A percentile compares a stretch with the other conserved stretches of the same genome.
Evolutionary conservation across 2,329 filamentous ascomycete genomes (phyloP).

Genomic region (Aspergillus quadrilineatus): DNA sequence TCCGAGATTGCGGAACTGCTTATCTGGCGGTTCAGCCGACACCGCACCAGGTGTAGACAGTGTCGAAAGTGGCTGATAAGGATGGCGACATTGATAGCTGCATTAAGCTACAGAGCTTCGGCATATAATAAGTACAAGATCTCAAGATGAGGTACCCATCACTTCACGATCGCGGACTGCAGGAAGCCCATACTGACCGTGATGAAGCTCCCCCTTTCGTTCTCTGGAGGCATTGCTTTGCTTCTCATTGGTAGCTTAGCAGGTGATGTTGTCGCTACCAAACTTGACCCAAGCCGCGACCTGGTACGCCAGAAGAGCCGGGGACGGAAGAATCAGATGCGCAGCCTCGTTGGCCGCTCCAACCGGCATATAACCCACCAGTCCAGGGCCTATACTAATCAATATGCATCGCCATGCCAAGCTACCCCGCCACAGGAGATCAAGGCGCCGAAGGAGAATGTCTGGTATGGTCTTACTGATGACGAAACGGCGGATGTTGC

Average conservation of each 20-base stretch:
- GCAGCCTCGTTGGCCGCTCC: conserved; percentile 10
- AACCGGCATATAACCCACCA: not conserved
- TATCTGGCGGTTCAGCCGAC: not conserved
- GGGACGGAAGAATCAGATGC: conserved; percentile 11
- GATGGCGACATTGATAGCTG: not conserved
- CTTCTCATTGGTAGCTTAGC: conserved; percentile 11
- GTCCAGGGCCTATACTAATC: not conserved
- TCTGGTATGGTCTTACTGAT: conserved; percentile 14
- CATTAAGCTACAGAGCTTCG: not conserved
- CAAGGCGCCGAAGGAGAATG: conserved; percentile 12
- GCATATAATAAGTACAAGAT: conserved; percentile 2
- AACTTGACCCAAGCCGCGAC: conserved; percentile 1
- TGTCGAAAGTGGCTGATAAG: not conserved
- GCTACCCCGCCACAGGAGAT: conserved; percentile 8
- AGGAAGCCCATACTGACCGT: not conserved
- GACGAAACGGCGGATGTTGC: conserved; percentile 15
- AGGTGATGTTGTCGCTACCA: conserved; percentile 11
- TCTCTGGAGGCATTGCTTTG: conserved; percentile 4
- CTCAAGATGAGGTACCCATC: conserved; percentile 17
- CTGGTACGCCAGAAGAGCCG: conserved; percentile 5
- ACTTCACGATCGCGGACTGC: conserved; percentile 15
- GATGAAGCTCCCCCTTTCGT: conserved; percentile 13
- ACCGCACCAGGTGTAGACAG: not conserved
- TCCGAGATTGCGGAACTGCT: not conserved
- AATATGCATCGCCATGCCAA: conserved; percentile 1